A percentile compares a stretch with the other conserved stretches of the same genome.
Conservation (phyloP, 225 moss, liverwort and hornwort genomes). For the Pseudoscleropodium purum region DNA sequence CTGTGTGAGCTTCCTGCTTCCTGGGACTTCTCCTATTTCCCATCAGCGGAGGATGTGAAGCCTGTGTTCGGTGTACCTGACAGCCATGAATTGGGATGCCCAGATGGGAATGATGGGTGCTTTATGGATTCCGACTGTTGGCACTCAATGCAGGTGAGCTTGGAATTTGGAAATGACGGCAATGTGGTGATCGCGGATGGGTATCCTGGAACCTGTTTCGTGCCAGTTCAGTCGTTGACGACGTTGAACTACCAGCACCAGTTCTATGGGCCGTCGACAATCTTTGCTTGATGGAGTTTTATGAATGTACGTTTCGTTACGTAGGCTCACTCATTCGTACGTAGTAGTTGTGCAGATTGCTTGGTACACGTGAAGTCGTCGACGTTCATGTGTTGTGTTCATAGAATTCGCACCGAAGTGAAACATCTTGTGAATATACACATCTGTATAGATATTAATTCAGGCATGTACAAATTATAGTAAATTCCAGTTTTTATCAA, state of each 20-base stretch:
- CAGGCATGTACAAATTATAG: conserved; percentile 4
- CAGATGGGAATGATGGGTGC: conserved; percentile 19
- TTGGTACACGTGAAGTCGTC: not conserved
- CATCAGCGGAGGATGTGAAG: conserved; percentile 9
- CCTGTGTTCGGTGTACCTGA: conserved; percentile 8
- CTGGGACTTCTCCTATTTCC: conserved; percentile 15
- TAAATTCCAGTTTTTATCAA: not conserved
- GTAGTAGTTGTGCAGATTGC: conserved; percentile 10
- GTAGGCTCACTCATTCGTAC: not conserved
- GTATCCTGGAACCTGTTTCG: not conserved
- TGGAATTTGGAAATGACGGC: not conserved
- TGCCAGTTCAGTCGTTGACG: not conserved
- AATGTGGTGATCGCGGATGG: not conserved
- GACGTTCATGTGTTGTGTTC: conserved; percentile 7
- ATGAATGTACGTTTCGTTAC: not conserved
- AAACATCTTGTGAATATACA: conserved; percentile 5
- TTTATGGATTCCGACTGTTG: conserved; percentile 11
- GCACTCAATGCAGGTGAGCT: not conserved
- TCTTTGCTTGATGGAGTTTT: conserved; percentile 13
- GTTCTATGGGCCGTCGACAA: conserved; percentile 2
- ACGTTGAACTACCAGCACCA: not conserved
- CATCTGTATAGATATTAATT: not conserved
- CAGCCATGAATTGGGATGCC: conserved; percentile 5
- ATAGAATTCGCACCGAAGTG: not conserved
- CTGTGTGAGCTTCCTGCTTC: conserved; percentile 36